phyloP scores from a whole-genome alignment of 306 rosid genomes.

The Pyrus pyrifolia region DNA sequence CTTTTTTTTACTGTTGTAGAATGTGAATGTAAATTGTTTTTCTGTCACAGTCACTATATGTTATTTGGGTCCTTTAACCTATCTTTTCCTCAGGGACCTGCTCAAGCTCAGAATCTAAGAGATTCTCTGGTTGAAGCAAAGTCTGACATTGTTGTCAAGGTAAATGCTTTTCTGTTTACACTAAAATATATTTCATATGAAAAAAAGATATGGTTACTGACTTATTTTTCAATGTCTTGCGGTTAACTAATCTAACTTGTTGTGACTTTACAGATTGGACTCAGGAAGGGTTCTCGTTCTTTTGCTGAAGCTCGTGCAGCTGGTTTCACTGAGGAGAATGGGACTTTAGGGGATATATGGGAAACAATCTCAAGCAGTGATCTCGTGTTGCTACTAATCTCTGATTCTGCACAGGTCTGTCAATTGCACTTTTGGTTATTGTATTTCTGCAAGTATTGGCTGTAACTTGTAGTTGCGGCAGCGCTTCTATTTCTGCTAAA shows the following conservation, averaged over 20 bases:
- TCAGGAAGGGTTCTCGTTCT: constrained; percentile 88
- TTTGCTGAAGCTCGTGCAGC: constrained; percentile 80
- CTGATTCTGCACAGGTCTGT: constrained; percentile 94
- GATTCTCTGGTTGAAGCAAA: constrained; percentile 83
- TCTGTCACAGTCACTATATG: neutral
- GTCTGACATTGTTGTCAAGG: constrained; percentile 94
- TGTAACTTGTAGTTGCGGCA: neutral
- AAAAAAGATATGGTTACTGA: neutral
- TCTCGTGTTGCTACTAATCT: constrained; percentile 83
- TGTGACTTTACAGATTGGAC: constrained; percentile 58
- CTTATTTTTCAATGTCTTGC: neutral
- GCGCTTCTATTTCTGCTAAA: neutral
- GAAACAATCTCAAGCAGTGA: constrained; percentile 83
- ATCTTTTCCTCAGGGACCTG: constrained; percentile 68
- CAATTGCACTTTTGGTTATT: neutral
- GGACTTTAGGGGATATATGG: constrained; percentile 88
- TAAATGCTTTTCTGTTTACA: constrained; percentile 13
- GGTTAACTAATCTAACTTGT: neutral
- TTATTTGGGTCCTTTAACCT: neutral
- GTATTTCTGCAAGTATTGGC: neutral
- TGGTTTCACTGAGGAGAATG: constrained; percentile 86
- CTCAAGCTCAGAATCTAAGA: constrained; percentile 93
- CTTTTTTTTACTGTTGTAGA: neutral
- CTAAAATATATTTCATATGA: neutral
- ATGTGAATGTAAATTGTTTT: neutral